Evolutionary conservation across 164 flowering plant genomes (phyloP).

Genomic region (Dillenia turbinata): DNA sequence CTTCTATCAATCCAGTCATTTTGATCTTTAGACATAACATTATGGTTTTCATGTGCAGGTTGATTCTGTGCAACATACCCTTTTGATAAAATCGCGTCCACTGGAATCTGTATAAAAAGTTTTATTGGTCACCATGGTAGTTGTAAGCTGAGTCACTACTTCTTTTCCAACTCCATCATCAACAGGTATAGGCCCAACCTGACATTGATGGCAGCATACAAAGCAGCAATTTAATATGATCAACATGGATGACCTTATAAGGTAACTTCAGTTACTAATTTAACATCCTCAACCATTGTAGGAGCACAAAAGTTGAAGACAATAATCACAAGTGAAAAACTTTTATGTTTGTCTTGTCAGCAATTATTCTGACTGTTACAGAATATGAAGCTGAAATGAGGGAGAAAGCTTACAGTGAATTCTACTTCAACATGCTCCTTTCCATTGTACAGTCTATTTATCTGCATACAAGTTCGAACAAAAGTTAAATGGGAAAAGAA

Average conservation of each 20-base stretch:
- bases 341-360: no score
- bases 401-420: slow-evolving; percentile 46
- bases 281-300: not conserved
- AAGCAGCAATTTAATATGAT: not conserved
- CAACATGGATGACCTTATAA: no score
- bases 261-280: no score
- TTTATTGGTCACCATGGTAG: slow-evolving; percentile 61
- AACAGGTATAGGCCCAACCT: slow-evolving; percentile 78
- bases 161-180: slow-evolving; percentile 90
- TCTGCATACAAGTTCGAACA: slow-evolving; percentile 36
- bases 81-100: slow-evolving; percentile 92
- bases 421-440: slow-evolving; percentile 90
- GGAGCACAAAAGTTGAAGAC: not conserved
- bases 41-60: no score
- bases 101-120: slow-evolving; percentile 91
- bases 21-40: no score
- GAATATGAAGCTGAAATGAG: not conserved
- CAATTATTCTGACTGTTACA: no score
- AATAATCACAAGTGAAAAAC: not conserved
- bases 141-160: slow-evolving; percentile 57
- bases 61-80: slow-evolving; percentile 42
- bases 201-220: not conserved
- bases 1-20: no score
- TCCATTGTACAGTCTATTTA: slow-evolving; percentile 75
- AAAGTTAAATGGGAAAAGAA: not conserved